Evolutionary conservation across 2,329 filamentous ascomycete genomes (phyloP).

Genomic region (Diaporthe longicolla): DNA sequence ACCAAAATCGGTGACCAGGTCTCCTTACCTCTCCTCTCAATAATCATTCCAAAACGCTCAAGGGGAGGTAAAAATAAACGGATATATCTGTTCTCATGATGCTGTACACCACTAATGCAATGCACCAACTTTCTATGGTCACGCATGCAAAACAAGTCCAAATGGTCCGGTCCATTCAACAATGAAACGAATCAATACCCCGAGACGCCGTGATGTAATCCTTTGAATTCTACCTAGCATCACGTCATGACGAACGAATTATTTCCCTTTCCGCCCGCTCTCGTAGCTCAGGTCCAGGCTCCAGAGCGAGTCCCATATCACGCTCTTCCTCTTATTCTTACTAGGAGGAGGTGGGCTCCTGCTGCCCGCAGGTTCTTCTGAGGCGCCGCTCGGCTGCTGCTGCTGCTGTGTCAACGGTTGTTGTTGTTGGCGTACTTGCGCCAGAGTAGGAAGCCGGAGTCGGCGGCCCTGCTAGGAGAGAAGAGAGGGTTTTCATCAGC

Average conservation of each 20-base stretch:
- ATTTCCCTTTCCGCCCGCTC: conserved; percentile 50
- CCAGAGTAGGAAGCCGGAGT: conserved; percentile 30
- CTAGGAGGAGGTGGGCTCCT: conserved; percentile 45
- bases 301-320: conserved; percentile 75
- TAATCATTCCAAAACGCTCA: not conserved
- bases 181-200: not conserved
- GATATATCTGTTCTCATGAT: conserved; percentile 10
- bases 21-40: not conserved
- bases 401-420: conserved; percentile 46
- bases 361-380: conserved; percentile 50
- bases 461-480: conserved; percentile 31
- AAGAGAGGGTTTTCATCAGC: conserved; percentile 50
- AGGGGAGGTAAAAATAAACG: not conserved
- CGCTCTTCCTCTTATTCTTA: conserved; percentile 58
- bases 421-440: conserved; percentile 33
- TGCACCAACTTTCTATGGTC: not conserved
- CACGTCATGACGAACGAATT: conserved; percentile 1
- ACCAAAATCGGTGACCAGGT: not conserved
- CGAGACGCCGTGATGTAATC: conserved; percentile 50
- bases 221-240: not conserved
- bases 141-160: not conserved
- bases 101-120: conserved; percentile 13
- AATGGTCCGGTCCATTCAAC: not conserved
- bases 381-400: conserved; percentile 54
- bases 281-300: conserved; percentile 71